These are phyloP conservation scores for Fraxinus velutina DNA, from an alignment of 305 asterid species.

Conservation along the genomic window DNA sequence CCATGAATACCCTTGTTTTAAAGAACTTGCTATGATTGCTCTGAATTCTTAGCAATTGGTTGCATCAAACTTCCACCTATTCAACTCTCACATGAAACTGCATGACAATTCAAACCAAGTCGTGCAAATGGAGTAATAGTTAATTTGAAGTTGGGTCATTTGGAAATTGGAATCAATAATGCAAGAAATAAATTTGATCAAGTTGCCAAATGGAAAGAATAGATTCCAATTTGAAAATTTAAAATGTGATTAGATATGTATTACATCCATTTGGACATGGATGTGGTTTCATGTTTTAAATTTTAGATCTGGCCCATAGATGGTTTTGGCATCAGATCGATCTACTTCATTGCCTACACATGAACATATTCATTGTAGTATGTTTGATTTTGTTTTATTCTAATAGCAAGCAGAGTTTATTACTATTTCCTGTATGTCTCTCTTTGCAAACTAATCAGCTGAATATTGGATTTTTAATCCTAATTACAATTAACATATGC, in stretches of 20 bases:
- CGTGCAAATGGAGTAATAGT: slow-evolving; percentile 1
- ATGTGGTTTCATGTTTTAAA: not conserved
- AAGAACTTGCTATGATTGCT: slow-evolving; percentile 14
- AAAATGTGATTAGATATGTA: not conserved
- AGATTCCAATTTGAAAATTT: not conserved
- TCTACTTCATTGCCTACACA: not conserved
- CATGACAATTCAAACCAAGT: not conserved
- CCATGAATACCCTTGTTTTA: not conserved
- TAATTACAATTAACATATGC: not conserved
- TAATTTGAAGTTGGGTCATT: not conserved
- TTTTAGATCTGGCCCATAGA: not conserved
- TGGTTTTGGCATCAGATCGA: not conserved
- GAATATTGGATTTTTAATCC: slow-evolving; percentile 17
- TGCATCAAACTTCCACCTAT: not conserved
- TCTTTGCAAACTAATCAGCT: not conserved
- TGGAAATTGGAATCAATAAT: slow-evolving; percentile 6
- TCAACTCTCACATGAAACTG: slow-evolving; percentile 1
- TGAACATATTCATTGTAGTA: slow-evolving; percentile 6
- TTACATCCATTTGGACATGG: not conserved
- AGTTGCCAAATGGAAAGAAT: not conserved
- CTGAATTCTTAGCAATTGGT: not conserved
- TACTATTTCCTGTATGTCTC: not conserved
- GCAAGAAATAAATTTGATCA: not conserved
- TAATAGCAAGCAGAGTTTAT: not conserved
- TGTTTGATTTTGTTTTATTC: not conserved